Evolutionary conservation across 2,329 filamentous ascomycete species (phyloP).

Genomic region (Paraconiothyrium brasiliense): DNA sequence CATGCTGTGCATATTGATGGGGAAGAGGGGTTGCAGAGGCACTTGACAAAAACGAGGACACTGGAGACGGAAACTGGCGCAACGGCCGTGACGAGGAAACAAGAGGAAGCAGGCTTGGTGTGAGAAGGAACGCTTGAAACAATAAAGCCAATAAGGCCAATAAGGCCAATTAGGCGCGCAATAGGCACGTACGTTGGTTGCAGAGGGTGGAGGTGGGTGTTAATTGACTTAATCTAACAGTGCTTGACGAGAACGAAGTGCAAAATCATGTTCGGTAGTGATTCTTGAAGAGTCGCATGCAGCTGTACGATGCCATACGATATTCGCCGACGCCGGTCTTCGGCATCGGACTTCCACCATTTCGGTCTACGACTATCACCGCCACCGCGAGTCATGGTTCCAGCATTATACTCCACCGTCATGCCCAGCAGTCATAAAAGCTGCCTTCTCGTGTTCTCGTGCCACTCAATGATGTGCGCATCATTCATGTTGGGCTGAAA

Average conservation of each 20-base stretch:
- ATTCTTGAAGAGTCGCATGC: background rate
- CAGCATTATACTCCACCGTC: background rate
- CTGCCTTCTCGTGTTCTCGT: background rate
- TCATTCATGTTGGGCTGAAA: background rate
- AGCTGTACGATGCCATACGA: background rate
- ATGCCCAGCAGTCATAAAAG: background rate
- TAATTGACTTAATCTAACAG: background rate
- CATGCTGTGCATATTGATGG: constrained; percentile 61
- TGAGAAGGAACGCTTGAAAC: background rate
- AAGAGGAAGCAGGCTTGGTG: constrained; percentile 4
- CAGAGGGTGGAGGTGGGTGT: background rate
- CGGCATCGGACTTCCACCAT: background rate
- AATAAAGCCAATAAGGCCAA: background rate
- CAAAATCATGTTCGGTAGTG: background rate
- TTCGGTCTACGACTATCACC: background rate
- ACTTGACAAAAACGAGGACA: constrained; percentile 48
- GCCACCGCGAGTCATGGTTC: background rate
- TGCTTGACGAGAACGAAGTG: background rate
- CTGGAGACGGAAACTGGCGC: constrained; percentile 25
- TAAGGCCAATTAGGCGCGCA: background rate
- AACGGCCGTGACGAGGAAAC: constrained; percentile 18
- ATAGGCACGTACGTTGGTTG: background rate
- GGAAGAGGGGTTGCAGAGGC: constrained; percentile 59
- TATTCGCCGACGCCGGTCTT: background rate
- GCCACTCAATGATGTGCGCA: background rate